Percentiles rank a stretch among this genome's conserved stretches.
Conservation (phyloP, 345 rosid genomes). For the Barbarea vulgaris region DNA sequence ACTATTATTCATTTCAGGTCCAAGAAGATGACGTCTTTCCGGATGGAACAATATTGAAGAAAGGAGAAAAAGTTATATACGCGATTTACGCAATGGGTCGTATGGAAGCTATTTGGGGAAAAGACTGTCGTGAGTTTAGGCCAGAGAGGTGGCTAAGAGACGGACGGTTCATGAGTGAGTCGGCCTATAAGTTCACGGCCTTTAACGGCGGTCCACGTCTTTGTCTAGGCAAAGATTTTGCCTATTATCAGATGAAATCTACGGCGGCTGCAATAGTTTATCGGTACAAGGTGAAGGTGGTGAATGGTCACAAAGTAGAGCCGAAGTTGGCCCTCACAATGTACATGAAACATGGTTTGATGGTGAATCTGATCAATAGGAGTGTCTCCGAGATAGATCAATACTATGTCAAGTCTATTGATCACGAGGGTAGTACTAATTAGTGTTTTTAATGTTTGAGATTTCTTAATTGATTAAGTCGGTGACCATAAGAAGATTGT, state of each 20-base stretch:
- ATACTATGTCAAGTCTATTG: conserved; percentile 23
- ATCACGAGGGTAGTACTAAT: neutral
- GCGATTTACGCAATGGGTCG: conserved; percentile 94
- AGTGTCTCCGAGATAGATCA: conserved; percentile 24
- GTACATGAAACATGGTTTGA: conserved; percentile 80
- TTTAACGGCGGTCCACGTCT: conserved; percentile 96
- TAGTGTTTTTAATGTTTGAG: conserved; percentile 26
- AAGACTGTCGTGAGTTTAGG: conserved; percentile 73
- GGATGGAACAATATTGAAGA: conserved; percentile 80
- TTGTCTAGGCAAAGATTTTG: conserved; percentile 92
- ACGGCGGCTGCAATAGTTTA: conserved; percentile 72
- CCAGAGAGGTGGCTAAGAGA: conserved; percentile 95
- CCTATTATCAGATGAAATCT: conserved; percentile 89
- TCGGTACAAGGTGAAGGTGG: conserved; percentile 62
- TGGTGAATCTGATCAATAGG: conserved; percentile 37
- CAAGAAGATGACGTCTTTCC: conserved; percentile 81
- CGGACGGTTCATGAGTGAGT: conserved; percentile 75
- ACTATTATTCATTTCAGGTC: conserved; percentile 49
- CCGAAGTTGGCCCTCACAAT: conserved; percentile 81
- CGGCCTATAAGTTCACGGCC: conserved; percentile 88
- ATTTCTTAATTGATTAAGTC: conserved; percentile 8
- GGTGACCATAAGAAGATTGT: conserved; percentile 20
- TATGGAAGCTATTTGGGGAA: conserved; percentile 94
- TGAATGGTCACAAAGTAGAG: conserved; percentile 52
- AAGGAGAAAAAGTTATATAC: conserved; percentile 85